Percentiles rank a stretch among this genome's conserved stretches.
Conservation (phyloP, 2,329 filamentous ascomycete genomes). For the Sporothrix mexicana region DNA sequence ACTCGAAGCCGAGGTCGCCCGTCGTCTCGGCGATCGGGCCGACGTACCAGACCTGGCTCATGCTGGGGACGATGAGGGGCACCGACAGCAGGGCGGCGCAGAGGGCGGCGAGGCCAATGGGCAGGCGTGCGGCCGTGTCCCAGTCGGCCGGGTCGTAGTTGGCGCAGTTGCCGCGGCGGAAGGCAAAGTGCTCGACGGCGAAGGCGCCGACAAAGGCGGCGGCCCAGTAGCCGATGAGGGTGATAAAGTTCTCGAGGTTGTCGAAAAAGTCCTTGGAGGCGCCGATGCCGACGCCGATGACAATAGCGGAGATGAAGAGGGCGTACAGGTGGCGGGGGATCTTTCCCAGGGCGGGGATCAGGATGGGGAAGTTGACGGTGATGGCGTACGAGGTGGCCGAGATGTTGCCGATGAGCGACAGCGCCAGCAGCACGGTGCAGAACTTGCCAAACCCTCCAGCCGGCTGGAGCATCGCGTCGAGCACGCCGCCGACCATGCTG, state of each 20-base stretch:
- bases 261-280: conserved; percentile 50
- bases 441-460: conserved; percentile 68
- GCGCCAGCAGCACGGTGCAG: conserved; percentile 62
- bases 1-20: conserved; percentile 55
- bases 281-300: conserved; percentile 50
- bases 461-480: conserved; percentile 63
- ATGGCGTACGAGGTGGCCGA: conserved; percentile 66
- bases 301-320: conserved; percentile 48
- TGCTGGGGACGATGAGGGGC: conserved; percentile 48
- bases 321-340: conserved; percentile 52
- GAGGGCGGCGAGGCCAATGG: conserved; percentile 42
- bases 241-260: conserved; percentile 53
- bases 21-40: conserved; percentile 52
- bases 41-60: conserved; percentile 52
- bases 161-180: conserved; percentile 38
- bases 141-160: conserved; percentile 40
- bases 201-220: conserved; percentile 51
- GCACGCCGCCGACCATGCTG: conserved; percentile 62
- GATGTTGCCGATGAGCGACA: conserved; percentile 65
- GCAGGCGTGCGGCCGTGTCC: conserved; percentile 40
- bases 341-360: conserved; percentile 47
- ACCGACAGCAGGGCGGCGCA: conserved; percentile 38
- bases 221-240: conserved; percentile 54
- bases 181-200: conserved; percentile 43
- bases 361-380: conserved; percentile 64